A percentile compares a stretch with the other conserved stretches of the same genome.
Evolutionary conservation across 768 basidiomycete species (phyloP).

Genomic region (Naganishia onofrii): DNA sequence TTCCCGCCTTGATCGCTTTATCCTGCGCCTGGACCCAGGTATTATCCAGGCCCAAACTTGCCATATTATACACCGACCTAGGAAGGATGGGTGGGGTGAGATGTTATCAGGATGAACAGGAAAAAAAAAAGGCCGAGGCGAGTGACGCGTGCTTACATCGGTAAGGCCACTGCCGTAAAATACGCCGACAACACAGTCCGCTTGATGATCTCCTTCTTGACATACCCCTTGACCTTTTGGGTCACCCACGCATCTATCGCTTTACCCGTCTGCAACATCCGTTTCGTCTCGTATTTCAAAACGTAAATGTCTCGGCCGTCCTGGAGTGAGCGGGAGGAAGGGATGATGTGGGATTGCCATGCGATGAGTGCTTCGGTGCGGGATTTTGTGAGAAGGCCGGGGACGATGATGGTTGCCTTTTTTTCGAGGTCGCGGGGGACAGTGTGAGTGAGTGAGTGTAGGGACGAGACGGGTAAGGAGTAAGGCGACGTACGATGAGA

Average conservation of each 20-base stretch:
- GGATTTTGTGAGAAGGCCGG: slow-evolving; percentile 54
- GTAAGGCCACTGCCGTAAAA: slow-evolving; percentile 51
- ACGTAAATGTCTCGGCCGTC: slow-evolving; percentile 54
- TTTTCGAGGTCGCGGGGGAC: too few relatives aligned
- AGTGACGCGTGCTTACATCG: slow-evolving; percentile 37
- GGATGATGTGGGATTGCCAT: slow-evolving; percentile 41
- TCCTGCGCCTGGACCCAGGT: slow-evolving; percentile 53
- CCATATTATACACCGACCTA: slow-evolving; percentile 50
- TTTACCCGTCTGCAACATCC: slow-evolving; percentile 44
- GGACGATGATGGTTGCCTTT: slow-evolving; percentile 54
- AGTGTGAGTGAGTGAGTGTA: background rate
- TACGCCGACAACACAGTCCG: slow-evolving; percentile 55
- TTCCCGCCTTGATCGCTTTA: slow-evolving; percentile 55
- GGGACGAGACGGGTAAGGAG: too few relatives aligned
- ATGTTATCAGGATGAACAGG: too few relatives aligned
- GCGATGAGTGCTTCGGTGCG: slow-evolving; percentile 52
- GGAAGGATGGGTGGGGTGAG: too few relatives aligned
- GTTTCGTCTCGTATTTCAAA: slow-evolving; percentile 50
- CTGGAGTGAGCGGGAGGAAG: slow-evolving; percentile 15
- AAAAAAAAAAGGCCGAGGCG: background rate
- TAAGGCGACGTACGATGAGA: slow-evolving; percentile 45
- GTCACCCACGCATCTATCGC: slow-evolving; percentile 48
- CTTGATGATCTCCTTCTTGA: slow-evolving; percentile 55
- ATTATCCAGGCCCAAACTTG: slow-evolving; percentile 50
- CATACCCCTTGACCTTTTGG: slow-evolving; percentile 46